phyloP scores from a whole-genome alignment of 768 basidiomycete genomes.

The Macrolepiota dolichaula region DNA sequence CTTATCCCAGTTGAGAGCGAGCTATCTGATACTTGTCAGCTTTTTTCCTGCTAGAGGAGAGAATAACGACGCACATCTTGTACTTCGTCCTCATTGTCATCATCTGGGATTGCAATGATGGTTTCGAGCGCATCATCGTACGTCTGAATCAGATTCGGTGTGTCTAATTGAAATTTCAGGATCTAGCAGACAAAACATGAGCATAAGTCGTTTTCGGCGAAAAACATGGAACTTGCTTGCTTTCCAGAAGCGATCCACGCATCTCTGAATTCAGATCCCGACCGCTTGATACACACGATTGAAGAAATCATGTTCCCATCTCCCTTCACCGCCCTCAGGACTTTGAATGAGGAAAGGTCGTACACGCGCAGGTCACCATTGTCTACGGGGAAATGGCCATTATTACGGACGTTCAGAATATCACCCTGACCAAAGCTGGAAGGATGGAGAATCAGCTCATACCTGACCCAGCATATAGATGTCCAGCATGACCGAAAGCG shows the following conservation, averaged over 20 bases:
- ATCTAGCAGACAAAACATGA: conserved; percentile 17
- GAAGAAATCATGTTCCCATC: conserved; percentile 62
- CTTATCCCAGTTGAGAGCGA: conserved; percentile 54
- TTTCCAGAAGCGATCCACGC: conserved; percentile 68
- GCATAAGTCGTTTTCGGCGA: background rate
- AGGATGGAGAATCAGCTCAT: conserved; percentile 10
- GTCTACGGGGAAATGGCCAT: conserved; percentile 30
- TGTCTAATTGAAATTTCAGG: conserved; percentile 45
- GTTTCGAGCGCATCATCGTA: conserved; percentile 42
- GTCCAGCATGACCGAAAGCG: conserved; percentile 42
- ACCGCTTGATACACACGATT: conserved; percentile 41
- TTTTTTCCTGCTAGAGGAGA: background rate
- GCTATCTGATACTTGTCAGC: conserved; percentile 48
- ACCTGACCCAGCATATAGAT: conserved; percentile 66
- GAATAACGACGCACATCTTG: conserved; percentile 16
- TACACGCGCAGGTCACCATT: conserved; percentile 74
- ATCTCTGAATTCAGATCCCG: conserved; percentile 38
- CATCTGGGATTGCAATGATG: conserved; percentile 42
- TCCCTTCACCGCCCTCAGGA: conserved; percentile 59
- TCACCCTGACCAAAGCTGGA: background rate
- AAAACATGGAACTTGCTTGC: conserved; percentile 36
- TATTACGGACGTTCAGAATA: background rate
- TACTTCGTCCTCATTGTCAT: conserved; percentile 70
- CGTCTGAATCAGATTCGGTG: conserved; percentile 50
- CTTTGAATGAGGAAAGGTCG: conserved; percentile 53